Evolutionary conservation across 192 early-diverging fungal genomes (phyloP), one percentile per base, ranked within the genome.

Genomic region (Podila clonocystis): DNA sequence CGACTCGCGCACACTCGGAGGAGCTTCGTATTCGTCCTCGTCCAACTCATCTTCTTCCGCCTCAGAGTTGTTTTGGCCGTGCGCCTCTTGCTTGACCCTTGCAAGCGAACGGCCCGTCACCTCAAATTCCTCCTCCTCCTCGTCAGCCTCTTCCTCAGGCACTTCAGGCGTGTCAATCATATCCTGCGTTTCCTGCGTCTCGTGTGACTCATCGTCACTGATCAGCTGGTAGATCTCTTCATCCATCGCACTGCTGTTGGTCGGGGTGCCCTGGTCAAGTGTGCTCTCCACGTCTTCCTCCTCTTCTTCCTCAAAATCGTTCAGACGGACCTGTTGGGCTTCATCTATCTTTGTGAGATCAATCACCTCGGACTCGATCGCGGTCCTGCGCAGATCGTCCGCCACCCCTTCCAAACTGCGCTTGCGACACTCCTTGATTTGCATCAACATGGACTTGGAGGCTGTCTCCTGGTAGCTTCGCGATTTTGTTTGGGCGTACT

Each of bases 331-430:
- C 31, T 82, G 69, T 6, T 75, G 50, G 38, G 68, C 82, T 13
- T 82, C 84, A 15, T 84, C 85, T 55, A 72, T 73, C 57, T 20
- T 55, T 55, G 52, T 80, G 74, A 82, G 82, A 85, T 28, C 82
- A 52, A 65, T 85, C 60, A 60, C 77, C 84, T 22, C 13, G 24
- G 52, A n/a, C 52, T 72, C 69, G 33, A 62, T 28, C 9, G 52
- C 65, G 5, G 36, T 38, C 2, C 63, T 38, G 9, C 69, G 63
- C 20, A 75, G 63, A 33, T 73, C 73, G 5, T 83, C 74, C 19
- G 72, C 57, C 2, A 72, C 82, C 3, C 71, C 72, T 48, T 74
- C 72, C 19, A 76, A 30, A 52, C 70, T 76, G 19, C 77, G 77
- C 29, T 80, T 75, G 49, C 82, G 66, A n/a, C 82, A 64, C 33